Base-by-base conservation (phyloP, 148 eudicot species). In the Camellia japonica region DNA sequence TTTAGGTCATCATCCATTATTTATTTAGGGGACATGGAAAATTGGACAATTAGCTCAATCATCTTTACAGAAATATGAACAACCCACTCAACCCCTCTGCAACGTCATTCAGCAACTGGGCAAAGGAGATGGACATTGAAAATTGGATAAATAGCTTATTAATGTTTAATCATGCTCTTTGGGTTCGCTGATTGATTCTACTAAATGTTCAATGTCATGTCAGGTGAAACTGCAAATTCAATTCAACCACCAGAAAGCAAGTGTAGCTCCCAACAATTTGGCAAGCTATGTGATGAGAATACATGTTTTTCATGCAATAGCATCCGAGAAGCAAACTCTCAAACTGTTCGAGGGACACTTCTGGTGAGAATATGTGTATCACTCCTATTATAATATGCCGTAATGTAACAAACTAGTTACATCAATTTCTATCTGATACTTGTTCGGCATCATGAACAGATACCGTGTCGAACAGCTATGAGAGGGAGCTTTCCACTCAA, bases 381-480 rank as follows among this genome's bases (percentile, higher is more conserved):
- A 13, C 56, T 63, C 56, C 67, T 56, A 44, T 62, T 60, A 1
- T 49, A 49, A 0, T 81, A 61, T 64, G 38, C 38, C 38, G 38
- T 2, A n/a, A 23, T 80, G 11, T 64, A 43, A 80, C 46, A 23
- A n/a, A 80, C 23, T 44, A 78, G 55, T 46, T 59, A 41, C 6
- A 13, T 51, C n/a, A 43, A 12, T 23, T 58, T 60, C 20, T 56
- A 18, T 49, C 30, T 62, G 10, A 82, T 71, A 63, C 58, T 63
- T 69, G 5, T 62, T 73, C 62, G 14, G 30, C 59, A 54, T 67
- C 73, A 72, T 83, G 44, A 76, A 66, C 91, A 95, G 98, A 90
- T 95, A 89, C 98, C 98, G 79, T 93, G 97, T 76, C 88, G 98
- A 83, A 95, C 98, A 73, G 98, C 98, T 67, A 95, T 93, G 98